Percentiles rank a stretch among this genome's conserved stretches.
These are phyloP conservation scores for Lactifluus pinguis DNA, from an alignment of 768 basidiomycete species.

Conservation along the genomic window DNA sequence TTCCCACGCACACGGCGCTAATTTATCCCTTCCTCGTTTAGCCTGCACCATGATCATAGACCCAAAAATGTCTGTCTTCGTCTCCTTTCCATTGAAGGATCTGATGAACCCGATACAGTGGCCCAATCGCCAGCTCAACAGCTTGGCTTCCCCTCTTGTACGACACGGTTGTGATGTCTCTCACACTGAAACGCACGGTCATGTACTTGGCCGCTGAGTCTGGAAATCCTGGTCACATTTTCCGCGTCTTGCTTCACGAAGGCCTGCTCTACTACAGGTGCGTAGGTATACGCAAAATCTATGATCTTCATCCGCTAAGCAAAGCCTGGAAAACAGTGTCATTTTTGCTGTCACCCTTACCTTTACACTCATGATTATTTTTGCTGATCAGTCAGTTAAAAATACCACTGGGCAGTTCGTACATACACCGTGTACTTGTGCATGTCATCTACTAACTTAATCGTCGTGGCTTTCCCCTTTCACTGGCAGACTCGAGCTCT, in stretches of 20 bases:
- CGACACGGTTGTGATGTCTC: constrained; percentile 29
- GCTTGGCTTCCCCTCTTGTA: constrained; percentile 36
- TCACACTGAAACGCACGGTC: constrained; percentile 28
- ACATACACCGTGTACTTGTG: not conserved
- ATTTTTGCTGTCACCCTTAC: constrained; percentile 32
- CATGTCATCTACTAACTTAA: not conserved
- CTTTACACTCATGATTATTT: constrained; percentile 32
- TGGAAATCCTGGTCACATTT: not conserved
- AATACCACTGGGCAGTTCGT: constrained; percentile 30
- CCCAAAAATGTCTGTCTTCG: constrained; percentile 20
- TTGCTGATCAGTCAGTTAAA: constrained; percentile 25
- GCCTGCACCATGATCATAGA: constrained; percentile 35
- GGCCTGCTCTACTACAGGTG: constrained; percentile 14
- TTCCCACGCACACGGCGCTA: too few relatives aligned
- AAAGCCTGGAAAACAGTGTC: constrained; percentile 20
- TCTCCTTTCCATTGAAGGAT: not conserved
- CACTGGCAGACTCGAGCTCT: not conserved
- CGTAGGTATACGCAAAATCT: not conserved
- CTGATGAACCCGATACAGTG: constrained; percentile 10
- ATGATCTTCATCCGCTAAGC: not conserved
- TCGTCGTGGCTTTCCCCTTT: not conserved
- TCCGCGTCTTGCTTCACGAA: constrained; percentile 9
- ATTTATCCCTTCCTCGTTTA: too few relatives aligned
- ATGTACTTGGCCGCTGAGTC: not conserved
- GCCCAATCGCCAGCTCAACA: constrained; percentile 26